Conservation (phyloP, 2,329 filamentous ascomycete genomes). For the Rosellinia necatrix region DNA sequence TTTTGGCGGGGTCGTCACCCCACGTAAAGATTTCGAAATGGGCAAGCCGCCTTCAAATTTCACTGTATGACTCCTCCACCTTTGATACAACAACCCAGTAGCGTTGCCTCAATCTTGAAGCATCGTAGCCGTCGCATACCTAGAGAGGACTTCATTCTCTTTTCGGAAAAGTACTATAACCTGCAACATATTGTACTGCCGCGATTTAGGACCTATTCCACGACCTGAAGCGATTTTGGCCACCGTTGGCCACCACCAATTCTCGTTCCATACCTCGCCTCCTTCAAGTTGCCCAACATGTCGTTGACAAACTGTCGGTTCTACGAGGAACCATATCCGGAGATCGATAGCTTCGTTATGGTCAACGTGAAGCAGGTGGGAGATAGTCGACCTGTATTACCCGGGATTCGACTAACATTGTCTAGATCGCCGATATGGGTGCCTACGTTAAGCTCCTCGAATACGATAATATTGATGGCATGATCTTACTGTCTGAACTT, state of each 20-base stretch:
- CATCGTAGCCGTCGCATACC: conserved; percentile 11
- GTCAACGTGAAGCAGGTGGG: conserved; percentile 96
- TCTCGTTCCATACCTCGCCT: conserved; percentile 29
- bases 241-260: conserved; percentile 28
- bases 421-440: conserved; percentile 97
- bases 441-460: conserved; percentile 99
- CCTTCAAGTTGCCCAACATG: conserved; percentile 65
- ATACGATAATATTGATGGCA: conserved; percentile 99
- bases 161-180: background rate
- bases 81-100: conserved; percentile 18
- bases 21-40: conserved; percentile 35
- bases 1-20: conserved; percentile 32
- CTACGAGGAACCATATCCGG: conserved; percentile 96
- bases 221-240: conserved; percentile 28
- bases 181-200: background rate
- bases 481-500: conserved; percentile 97
- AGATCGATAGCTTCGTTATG: conserved; percentile 99
- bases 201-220: background rate
- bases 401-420: conserved; percentile 14
- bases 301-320: conserved; percentile 96
- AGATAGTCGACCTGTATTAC: conserved; percentile 15
- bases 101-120: conserved; percentile 15
- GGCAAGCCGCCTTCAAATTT: conserved; percentile 24
- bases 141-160: background rate
- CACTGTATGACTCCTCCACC: conserved; percentile 30